Conservation (phyloP, 192 early-diverging fungal genomes). For the Coemansia sp. region DNA sequence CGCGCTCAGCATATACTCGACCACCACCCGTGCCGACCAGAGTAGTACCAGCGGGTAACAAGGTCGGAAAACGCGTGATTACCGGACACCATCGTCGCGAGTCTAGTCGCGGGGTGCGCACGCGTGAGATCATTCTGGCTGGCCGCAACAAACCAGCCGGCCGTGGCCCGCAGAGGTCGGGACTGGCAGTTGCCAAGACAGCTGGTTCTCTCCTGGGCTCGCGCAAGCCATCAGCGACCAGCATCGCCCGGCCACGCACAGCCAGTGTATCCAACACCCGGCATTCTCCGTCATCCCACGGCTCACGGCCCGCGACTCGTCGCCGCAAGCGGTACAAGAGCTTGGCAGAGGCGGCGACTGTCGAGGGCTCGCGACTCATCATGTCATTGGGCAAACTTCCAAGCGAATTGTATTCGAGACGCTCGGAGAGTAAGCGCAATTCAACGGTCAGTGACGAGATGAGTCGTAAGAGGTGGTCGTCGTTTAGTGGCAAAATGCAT, state of each 20-base stretch:
- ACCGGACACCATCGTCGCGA: conserved; percentile 23
- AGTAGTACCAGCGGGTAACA: not conserved
- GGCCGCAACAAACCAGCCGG: conserved; percentile 5
- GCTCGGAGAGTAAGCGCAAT: conserved; percentile 16
- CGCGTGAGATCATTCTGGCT: conserved; percentile 39
- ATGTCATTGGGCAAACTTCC: conserved; percentile 34
- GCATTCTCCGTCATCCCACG: not conserved
- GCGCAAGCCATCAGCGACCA: not conserved
- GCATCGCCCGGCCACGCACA: not conserved
- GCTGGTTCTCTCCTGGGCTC: conserved; percentile 11
- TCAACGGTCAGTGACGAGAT: not conserved
- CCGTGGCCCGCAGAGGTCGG: conserved; percentile 5
- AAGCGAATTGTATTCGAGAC: conserved; percentile 24
- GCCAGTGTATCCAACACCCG: conserved; percentile 3
- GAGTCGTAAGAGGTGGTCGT: conserved; percentile 16
- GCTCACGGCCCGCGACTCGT: not conserved
- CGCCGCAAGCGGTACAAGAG: conserved; percentile 42
- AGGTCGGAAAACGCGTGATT: not conserved
- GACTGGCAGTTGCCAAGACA: conserved; percentile 13
- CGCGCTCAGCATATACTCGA: not conserved
- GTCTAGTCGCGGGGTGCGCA: conserved; percentile 36
- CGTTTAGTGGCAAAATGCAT: conserved; percentile 7
- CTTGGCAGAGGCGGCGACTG: conserved; percentile 44
- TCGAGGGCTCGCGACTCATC: conserved; percentile 47
- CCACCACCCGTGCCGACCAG: not conserved